Percentiles rank a stretch among this genome's conserved stretches.
These are phyloP conservation scores for Claviceps monticola DNA, from an alignment of 2,329 filamentous ascomycete genomes.

Conservation along the genomic window DNA sequence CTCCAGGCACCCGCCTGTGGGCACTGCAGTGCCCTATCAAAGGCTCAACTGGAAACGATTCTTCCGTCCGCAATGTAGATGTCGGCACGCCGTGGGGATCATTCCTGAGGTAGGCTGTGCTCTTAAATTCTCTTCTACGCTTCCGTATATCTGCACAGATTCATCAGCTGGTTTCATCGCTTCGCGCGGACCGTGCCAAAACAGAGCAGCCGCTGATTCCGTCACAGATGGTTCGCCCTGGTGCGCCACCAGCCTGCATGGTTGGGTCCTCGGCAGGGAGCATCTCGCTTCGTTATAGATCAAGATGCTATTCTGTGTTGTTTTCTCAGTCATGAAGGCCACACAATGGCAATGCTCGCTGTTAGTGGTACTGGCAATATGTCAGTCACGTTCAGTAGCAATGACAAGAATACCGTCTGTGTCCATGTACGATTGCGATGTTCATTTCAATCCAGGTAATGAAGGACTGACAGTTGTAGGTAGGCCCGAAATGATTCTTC, in stretches of 20 bases:
- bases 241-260: constrained; percentile 71
- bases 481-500: constrained; percentile 54
- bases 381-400: constrained; percentile 53
- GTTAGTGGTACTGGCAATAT: constrained; percentile 62
- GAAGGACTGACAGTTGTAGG: constrained; percentile 20
- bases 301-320: constrained; percentile 68
- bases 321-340: constrained; percentile 59
- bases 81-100: constrained; percentile 50
- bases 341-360: constrained; percentile 64
- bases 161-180: background rate
- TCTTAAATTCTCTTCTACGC: background rate
- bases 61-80: constrained; percentile 39
- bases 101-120: constrained; percentile 33
- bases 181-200: background rate
- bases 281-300: constrained; percentile 48
- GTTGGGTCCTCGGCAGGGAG: constrained; percentile 80
- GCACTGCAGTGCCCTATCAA: constrained; percentile 44
- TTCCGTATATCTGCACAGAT: background rate
- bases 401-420: constrained; percentile 49
- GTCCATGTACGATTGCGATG: constrained; percentile 40
- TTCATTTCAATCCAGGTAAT: background rate
- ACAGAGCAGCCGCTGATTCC: background rate
- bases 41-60: constrained; percentile 41
- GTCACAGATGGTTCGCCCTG: constrained; percentile 60
- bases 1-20: constrained; percentile 57